phyloP scores from a whole-genome alignment of 345 rosid species.

The Hibiscus syriacus region DNA sequence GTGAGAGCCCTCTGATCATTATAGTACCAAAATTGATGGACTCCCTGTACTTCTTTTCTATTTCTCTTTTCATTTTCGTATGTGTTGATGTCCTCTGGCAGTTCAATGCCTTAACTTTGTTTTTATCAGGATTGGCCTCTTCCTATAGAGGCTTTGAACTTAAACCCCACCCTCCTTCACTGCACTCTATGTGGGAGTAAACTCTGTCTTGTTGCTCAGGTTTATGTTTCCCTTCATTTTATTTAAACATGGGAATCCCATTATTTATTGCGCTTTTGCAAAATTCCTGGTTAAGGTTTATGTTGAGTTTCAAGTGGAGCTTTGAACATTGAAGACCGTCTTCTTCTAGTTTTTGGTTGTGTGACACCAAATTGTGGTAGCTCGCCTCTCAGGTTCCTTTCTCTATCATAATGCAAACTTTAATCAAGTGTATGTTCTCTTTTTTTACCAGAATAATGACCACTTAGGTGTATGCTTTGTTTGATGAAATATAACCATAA shows the following conservation, averaged over 20 bases:
- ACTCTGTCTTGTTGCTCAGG: constrained; percentile 81
- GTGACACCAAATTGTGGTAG: constrained; percentile 46
- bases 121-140: constrained; percentile 70
- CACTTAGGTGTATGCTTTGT: background rate
- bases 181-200: constrained; percentile 55
- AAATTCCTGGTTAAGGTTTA: constrained; percentile 44
- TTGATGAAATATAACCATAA: constrained; percentile 5
- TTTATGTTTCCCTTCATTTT: too few species aligned
- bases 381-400: constrained; percentile 45
- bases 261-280: background rate
- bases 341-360: constrained; percentile 64
- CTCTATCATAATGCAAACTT: background rate
- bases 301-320: constrained; percentile 47
- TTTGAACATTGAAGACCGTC: constrained; percentile 53
- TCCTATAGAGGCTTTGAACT: constrained; percentile 26
- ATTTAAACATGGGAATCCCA: background rate
- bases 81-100: background rate
- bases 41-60: constrained; percentile 42
- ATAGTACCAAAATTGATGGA: constrained; percentile 80
- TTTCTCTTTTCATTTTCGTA: background rate
- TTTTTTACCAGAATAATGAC: background rate
- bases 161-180: constrained; percentile 27
- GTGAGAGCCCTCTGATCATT: constrained; percentile 67
- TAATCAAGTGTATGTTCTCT: background rate
- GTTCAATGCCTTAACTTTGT: background rate